Percentiles rank a stretch among this genome's conserved stretches.
These are phyloP conservation scores for Hypseocharis bilobata DNA, from an alignment of 441 rosid genomes.

Conservation along the genomic window DNA sequence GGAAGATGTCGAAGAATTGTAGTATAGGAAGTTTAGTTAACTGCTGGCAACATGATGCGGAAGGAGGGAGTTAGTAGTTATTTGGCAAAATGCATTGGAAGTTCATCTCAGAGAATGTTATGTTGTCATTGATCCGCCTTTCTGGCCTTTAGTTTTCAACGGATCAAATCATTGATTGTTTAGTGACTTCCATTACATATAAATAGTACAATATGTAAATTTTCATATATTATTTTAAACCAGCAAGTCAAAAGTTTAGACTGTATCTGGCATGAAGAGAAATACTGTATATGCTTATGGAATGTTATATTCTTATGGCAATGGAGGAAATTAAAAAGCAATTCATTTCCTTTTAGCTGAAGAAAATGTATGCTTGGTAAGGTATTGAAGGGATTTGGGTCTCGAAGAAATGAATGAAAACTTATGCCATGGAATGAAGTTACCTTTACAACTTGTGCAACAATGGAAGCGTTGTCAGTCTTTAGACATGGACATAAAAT, in stretches of 20 bases:
- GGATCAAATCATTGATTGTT: neutral
- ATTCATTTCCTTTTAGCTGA: neutral
- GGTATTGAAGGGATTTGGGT: neutral
- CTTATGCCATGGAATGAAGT: neutral
- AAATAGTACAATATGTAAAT: neutral
- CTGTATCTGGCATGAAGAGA: neutral
- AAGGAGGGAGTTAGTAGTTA: no score
- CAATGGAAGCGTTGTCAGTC: neutral
- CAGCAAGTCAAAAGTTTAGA: neutral
- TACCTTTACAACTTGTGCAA: neutral
- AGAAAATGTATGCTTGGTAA: neutral
- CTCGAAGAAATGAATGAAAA: conserved; percentile 5
- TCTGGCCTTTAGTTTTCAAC: neutral
- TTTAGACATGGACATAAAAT: neutral
- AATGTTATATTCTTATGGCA: neutral
- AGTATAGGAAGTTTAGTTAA: no score
- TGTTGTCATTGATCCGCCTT: no score
- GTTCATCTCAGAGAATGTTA: no score
- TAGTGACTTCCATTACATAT: neutral
- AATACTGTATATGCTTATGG: neutral
- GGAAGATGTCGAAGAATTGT: neutral
- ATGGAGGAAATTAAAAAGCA: neutral
- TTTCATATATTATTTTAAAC: neutral
- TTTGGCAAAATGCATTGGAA: no score
- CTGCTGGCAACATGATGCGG: no score